Base-by-base conservation (phyloP, 805 yeast genomes). In the Ogataea kodamae region DNA sequence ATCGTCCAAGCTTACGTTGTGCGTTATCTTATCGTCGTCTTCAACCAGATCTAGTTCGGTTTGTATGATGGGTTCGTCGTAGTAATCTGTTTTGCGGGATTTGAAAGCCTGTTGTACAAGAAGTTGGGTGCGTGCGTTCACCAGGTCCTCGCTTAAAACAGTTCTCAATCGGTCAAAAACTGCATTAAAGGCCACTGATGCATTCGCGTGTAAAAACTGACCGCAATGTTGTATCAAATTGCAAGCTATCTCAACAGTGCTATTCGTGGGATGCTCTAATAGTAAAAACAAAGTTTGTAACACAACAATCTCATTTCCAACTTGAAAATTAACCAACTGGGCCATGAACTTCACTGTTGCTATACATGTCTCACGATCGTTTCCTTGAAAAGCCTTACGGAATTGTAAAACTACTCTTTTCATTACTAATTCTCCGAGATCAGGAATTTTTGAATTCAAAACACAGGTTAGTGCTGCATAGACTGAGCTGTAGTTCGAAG, bases 381-480 rank as follows among this genome's bases (percentile, higher is more conserved):
- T 67, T 14, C 63, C 50, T 45, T 65, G 62, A 54, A 64, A 79
- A 1, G 70, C 69, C 42, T 68, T 65, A 27, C 78, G 68, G 57
- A 85, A 84, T 37, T 69, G 77, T 3, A 77, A 47, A 1, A 81
- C 61, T 17, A 80, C 55, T 40, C 92, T 64, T 6, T 67, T 50
- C 0, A 69, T 53, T 19, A 83, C 42, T 4, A 80, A 53, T 36
- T 70, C 70, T 2, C 95, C 95, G 11, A 85, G 59, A 21, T 72
- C 72, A 0, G 94, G 92, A 3, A 84, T 54, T 44, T 80, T 74
- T 5, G 82, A 70, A 55, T 83, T 81, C 8, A 87, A 32, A 1
- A 80, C 67, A 2, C 80, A 67, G 0, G 73, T 67, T 21, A 87
- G 48, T 1, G 82, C 61, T 0, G 88, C 76, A 45, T 72, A 78